Evolutionary conservation across 768 basidiomycete species (phyloP).

Genomic region (Lactarius tabidus): DNA sequence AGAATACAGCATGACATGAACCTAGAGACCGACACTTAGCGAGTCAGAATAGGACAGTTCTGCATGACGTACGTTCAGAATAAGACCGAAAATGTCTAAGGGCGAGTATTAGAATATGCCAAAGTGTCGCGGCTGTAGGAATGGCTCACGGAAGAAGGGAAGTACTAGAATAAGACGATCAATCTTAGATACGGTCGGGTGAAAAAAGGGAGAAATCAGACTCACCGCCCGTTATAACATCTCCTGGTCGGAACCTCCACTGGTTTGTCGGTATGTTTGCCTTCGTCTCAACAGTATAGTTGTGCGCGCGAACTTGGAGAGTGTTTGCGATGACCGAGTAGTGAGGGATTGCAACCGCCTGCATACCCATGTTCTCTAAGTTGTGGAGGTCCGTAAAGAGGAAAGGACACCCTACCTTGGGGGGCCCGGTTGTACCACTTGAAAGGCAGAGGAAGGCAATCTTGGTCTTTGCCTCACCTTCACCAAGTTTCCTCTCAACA

Average conservation of each 20-base stretch:
- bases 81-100: conserved; percentile 45
- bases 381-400: conserved; percentile 30
- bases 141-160: conserved; percentile 32
- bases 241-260: conserved; percentile 49
- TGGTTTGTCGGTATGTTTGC: conserved; percentile 33
- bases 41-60: neutral
- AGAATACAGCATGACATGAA: conserved; percentile 31
- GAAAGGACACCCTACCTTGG: conserved; percentile 26
- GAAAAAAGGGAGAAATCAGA: neutral
- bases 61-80: conserved; percentile 24
- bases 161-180: conserved; percentile 25
- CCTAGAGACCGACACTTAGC: conserved; percentile 19
- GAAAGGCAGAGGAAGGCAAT: conserved; percentile 69
- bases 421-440: conserved; percentile 67
- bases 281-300: conserved; percentile 32
- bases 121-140: neutral
- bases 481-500: conserved; percentile 14
- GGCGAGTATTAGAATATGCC: neutral
- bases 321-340: conserved; percentile 55
- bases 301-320: conserved; percentile 28
- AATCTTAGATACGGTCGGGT: neutral
- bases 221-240: conserved; percentile 54
- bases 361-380: conserved; percentile 24
- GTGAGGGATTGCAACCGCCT: conserved; percentile 68
- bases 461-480: conserved; percentile 38